Percentiles rank a stretch among this genome's conserved stretches.
These are phyloP conservation scores for Fusarium pseudonygamai DNA, from an alignment of 2,329 filamentous ascomycete genomes.

Conservation along the genomic window DNA sequence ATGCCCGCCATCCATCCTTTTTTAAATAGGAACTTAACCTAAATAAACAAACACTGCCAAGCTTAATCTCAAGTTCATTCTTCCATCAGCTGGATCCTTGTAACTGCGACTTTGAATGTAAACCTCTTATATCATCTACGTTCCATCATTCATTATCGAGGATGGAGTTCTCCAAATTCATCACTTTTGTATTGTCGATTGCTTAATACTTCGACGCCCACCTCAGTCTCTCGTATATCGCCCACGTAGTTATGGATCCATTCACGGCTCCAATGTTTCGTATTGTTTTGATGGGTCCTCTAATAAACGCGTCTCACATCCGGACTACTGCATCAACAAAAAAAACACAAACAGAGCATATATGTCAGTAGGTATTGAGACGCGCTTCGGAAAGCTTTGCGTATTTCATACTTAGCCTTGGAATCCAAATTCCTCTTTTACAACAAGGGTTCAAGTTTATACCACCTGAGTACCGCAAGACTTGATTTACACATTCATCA, in stretches of 20 bases:
- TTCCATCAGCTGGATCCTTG: constrained; percentile 30
- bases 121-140: constrained; percentile 22
- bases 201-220: background rate
- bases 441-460: background rate
- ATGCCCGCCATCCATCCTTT: constrained; percentile 43
- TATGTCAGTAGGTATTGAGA: constrained; percentile 10
- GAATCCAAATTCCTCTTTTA: background rate
- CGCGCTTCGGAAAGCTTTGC: background rate
- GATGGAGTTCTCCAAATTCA: constrained; percentile 6
- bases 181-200: background rate
- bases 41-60: constrained; percentile 38
- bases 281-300: constrained; percentile 34
- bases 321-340: constrained; percentile 29
- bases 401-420: background rate
- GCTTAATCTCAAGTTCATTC: constrained; percentile 40
- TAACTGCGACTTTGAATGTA: constrained; percentile 21
- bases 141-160: constrained; percentile 27
- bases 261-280: constrained; percentile 19
- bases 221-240: constrained; percentile 6
- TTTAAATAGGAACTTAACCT: constrained; percentile 34
- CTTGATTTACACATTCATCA: background rate
- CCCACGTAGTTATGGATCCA: constrained; percentile 14
- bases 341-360: constrained; percentile 28
- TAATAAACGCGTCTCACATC: constrained; percentile 27
- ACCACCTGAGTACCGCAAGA: background rate